These are phyloP conservation scores for Gossypium australe DNA, from an alignment of 345 rosid genomes.

Conservation along the genomic window DNA sequence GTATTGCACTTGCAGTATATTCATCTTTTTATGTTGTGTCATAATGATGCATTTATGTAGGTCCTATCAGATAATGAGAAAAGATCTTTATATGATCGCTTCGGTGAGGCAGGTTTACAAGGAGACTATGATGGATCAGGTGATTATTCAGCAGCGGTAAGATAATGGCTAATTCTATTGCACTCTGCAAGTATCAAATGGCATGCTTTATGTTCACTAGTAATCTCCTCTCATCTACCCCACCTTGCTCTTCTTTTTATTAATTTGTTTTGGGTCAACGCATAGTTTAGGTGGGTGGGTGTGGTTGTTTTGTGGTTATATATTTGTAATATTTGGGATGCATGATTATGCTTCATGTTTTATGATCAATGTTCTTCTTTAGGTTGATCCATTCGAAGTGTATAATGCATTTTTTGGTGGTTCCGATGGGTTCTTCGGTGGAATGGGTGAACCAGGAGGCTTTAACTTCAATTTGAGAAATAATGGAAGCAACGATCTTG, in stretches of 20 bases:
- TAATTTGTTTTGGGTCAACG: neutral
- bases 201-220: neutral
- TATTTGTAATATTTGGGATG: neutral
- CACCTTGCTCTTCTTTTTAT: neutral
- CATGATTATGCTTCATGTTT: constrained; percentile 8
- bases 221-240: neutral
- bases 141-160: constrained; percentile 50
- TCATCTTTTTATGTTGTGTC: constrained; percentile 14
- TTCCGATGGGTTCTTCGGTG: constrained; percentile 66
- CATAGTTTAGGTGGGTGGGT: neutral
- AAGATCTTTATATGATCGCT: constrained; percentile 79
- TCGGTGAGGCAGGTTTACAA: constrained; percentile 70
- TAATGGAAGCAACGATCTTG: constrained; percentile 52
- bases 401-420: constrained; percentile 79
- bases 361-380: constrained; percentile 11
- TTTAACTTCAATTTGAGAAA: constrained; percentile 51
- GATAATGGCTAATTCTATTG: constrained; percentile 19
- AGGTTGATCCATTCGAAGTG: constrained; percentile 89
- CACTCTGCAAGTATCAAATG: neutral
- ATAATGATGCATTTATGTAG: constrained; percentile 51
- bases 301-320: neutral
- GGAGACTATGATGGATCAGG: constrained; percentile 53
- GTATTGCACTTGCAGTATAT: neutral
- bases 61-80: constrained; percentile 94
- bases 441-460: constrained; percentile 47